phyloP scores from a whole-genome alignment of 441 rosid species.

The Flueggea neowawraea region DNA sequence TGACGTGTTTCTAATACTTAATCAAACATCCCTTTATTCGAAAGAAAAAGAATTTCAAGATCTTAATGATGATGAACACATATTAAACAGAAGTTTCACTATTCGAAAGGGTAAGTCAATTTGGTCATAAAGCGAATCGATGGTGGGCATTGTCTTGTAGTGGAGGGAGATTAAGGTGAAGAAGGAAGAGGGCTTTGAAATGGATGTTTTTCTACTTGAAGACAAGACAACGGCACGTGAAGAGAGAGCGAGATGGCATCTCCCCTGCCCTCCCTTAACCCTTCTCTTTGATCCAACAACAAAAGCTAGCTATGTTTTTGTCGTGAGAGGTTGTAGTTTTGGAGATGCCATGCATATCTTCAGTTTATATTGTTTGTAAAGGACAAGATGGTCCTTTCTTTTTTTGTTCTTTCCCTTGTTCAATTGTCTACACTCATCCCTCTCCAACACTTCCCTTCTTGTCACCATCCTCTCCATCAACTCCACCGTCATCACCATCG shows the following conservation, averaged over 20 bases:
- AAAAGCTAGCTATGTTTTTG: no score
- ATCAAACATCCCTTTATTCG: no score
- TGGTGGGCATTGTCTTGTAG: conserved; percentile 23
- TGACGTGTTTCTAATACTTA: no score
- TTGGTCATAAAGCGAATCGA: conserved; percentile 14
- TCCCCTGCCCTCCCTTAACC: no score
- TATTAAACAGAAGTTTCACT: neutral
- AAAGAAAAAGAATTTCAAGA: no score
- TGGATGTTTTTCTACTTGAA: conserved; percentile 41
- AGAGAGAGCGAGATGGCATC: conserved; percentile 6
- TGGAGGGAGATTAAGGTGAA: conserved; percentile 12
- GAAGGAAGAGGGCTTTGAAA: conserved; percentile 12
- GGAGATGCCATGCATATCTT: conserved; percentile 17
- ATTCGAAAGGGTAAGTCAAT: conserved; percentile 11
- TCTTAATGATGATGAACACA: no score
- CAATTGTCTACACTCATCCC: conserved; percentile 11
- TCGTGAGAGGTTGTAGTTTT: neutral
- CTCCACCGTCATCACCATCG: conserved; percentile 21
- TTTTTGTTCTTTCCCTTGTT: conserved; percentile 43
- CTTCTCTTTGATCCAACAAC: no score
- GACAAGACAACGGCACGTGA: conserved; percentile 61
- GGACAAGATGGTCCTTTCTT: conserved; percentile 54
- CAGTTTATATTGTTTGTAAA: conserved; percentile 27
- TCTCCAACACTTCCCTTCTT: conserved; percentile 17
- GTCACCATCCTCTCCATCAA: conserved; percentile 33